phyloP scores from a whole-genome alignment of 371 early-diverging fungal species.

The Fennellomyces sp. region DNA sequence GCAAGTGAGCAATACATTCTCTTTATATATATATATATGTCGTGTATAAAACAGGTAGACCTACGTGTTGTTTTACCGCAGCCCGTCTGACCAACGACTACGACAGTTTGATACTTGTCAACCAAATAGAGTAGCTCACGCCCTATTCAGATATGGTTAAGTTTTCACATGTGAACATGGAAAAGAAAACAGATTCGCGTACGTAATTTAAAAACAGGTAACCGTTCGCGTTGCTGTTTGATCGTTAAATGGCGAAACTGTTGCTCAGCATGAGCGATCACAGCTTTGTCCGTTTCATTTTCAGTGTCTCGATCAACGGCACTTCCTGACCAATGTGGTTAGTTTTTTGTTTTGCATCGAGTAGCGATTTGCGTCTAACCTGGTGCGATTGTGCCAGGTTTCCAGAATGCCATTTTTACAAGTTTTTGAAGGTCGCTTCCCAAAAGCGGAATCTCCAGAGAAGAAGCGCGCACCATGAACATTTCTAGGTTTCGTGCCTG shows the following conservation, averaged over 20 bases:
- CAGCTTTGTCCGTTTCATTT: constrained; percentile 54
- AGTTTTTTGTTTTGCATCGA: neutral
- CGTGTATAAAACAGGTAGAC: constrained; percentile 13
- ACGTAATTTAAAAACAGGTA: constrained; percentile 66
- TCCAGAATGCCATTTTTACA: constrained; percentile 61
- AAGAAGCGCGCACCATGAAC: too few species aligned
- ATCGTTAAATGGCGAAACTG: constrained; percentile 49
- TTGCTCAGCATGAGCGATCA: constrained; percentile 47
- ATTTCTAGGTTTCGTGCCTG: too few species aligned
- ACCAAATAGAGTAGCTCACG: constrained; percentile 58
- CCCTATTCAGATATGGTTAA: too few species aligned
- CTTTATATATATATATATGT: too few species aligned
- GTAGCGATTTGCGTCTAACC: constrained; percentile 33
- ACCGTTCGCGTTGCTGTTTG: constrained; percentile 58
- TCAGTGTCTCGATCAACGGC: constrained; percentile 67
- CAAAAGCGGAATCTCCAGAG: too few species aligned
- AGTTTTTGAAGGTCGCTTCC: neutral
- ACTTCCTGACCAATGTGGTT: constrained; percentile 49
- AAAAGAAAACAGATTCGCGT: too few species aligned
- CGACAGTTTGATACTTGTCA: constrained; percentile 68
- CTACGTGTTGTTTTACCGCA: constrained; percentile 83
- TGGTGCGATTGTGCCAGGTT: constrained; percentile 71
- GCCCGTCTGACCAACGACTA: constrained; percentile 65
- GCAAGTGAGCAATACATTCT: neutral
- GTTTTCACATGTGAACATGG: too few species aligned